Conservation (phyloP, 768 basidiomycete genomes). For the Russula ochroleuca region DNA sequence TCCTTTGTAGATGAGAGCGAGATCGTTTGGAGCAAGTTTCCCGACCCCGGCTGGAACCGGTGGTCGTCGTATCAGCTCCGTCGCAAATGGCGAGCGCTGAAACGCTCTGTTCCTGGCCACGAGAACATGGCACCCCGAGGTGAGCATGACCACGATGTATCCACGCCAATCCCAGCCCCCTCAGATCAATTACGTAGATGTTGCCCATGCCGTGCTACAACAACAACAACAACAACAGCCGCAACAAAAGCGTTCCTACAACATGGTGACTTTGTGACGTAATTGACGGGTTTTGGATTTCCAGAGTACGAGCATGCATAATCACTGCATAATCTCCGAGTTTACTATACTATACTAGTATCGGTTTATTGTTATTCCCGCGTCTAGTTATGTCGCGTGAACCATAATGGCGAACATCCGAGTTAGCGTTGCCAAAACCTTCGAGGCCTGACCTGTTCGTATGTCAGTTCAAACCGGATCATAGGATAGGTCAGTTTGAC, state of each 20-base stretch:
- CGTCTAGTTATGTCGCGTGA: no score
- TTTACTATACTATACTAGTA: background rate
- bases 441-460: no score
- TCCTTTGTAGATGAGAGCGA: slow-evolving; percentile 15
- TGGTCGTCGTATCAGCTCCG: slow-evolving; percentile 12
- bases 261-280: background rate
- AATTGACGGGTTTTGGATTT: background rate
- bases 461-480: no score
- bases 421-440: no score
- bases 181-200: background rate
- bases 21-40: slow-evolving; percentile 17
- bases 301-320: background rate
- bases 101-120: background rate
- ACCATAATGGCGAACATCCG: no score
- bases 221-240: background rate
- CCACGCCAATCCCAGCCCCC: background rate
- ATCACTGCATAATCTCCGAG: background rate
- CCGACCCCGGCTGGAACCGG: slow-evolving; percentile 17
- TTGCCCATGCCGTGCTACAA: slow-evolving; percentile 1
- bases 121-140: background rate
- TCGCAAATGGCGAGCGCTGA: slow-evolving; percentile 8
- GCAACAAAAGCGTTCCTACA: background rate
- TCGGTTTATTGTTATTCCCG: no score
- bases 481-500: no score
- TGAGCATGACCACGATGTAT: background rate